phyloP scores from a whole-genome alignment of 495 filamentous ascomycete species.

The Cenococcum geophilum region DNA sequence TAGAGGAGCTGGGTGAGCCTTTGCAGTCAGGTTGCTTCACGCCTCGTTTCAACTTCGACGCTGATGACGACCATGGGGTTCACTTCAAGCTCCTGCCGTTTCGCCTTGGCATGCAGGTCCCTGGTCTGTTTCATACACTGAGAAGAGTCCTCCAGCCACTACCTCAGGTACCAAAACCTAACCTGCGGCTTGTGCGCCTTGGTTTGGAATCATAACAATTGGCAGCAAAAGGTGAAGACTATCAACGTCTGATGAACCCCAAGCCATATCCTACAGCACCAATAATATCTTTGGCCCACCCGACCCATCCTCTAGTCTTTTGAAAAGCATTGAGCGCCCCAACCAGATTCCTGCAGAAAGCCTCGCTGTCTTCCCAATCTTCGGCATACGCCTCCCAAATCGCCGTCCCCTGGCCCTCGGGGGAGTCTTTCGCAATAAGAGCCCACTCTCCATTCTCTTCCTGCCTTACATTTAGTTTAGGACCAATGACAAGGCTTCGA shows the following conservation, averaged over 20 bases:
- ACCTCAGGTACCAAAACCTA: too few species aligned
- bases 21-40: too few species aligned
- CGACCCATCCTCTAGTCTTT: slow-evolving; percentile 46
- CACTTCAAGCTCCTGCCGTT: too few species aligned
- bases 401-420: slow-evolving; percentile 37
- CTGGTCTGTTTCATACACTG: too few species aligned
- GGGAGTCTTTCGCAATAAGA: slow-evolving; percentile 31
- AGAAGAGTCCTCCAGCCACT: too few species aligned
- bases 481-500: slow-evolving; percentile 50
- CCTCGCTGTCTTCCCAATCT: slow-evolving; percentile 52
- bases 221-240: too few species aligned
- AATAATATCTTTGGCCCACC: slow-evolving; percentile 45
- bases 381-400: slow-evolving; percentile 55
- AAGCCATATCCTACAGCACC: slow-evolving; percentile 21
- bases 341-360: slow-evolving; percentile 45
- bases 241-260: slow-evolving; percentile 3
- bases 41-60: too few species aligned
- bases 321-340: slow-evolving; percentile 45
- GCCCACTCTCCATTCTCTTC: slow-evolving; percentile 37
- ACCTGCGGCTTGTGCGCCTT: too few species aligned
- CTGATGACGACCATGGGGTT: too few species aligned
- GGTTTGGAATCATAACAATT: too few species aligned
- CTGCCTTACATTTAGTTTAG: slow-evolving; percentile 43
- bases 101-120: too few species aligned
- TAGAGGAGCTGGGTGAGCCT: too few species aligned